These are phyloP conservation scores for Floccularia luteovirens DNA, from an alignment of 768 basidiomycete species.

Conservation along the genomic window DNA sequence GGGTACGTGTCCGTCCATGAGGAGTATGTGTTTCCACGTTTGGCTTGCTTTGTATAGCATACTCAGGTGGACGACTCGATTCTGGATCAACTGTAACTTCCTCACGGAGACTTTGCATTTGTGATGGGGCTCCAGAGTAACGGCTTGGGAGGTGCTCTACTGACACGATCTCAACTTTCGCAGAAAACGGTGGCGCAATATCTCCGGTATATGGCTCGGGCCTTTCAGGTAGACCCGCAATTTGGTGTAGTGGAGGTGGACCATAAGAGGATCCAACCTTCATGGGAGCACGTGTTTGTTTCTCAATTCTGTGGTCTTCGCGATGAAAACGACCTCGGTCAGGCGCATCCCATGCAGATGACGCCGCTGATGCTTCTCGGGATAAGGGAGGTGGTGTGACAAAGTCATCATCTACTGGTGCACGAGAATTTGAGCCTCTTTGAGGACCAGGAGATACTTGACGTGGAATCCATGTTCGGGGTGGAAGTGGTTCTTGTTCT, in stretches of 20 bases:
- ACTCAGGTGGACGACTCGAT: no score
- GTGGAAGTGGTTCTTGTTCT: neutral
- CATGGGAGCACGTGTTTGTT: neutral
- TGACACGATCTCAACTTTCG: no score
- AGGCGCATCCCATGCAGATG: slow-evolving; percentile 13
- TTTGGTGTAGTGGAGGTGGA: neutral
- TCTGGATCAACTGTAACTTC: no score
- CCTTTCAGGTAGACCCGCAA: slow-evolving; percentile 2
- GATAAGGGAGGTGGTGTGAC: slow-evolving; percentile 19
- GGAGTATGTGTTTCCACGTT: no score
- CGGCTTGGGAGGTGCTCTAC: no score
- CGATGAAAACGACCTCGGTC: slow-evolving; percentile 2
- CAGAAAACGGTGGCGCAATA: no score
- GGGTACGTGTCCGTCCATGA: no score
- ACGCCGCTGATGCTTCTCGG: slow-evolving; percentile 18
- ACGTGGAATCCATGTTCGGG: slow-evolving; percentile 1
- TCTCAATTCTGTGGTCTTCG: neutral
- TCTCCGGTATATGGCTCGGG: neutral
- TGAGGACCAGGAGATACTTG: slow-evolving; percentile 2
- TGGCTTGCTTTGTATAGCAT: no score
- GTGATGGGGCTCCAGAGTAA: no score
- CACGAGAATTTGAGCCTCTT: slow-evolving; percentile 3
- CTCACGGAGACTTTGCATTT: no score
- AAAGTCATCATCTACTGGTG: slow-evolving; percentile 1
- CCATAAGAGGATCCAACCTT: no score